phyloP scores from a whole-genome alignment of 2,329 filamentous ascomycete genomes.

The Esteya vermicola region DNA sequence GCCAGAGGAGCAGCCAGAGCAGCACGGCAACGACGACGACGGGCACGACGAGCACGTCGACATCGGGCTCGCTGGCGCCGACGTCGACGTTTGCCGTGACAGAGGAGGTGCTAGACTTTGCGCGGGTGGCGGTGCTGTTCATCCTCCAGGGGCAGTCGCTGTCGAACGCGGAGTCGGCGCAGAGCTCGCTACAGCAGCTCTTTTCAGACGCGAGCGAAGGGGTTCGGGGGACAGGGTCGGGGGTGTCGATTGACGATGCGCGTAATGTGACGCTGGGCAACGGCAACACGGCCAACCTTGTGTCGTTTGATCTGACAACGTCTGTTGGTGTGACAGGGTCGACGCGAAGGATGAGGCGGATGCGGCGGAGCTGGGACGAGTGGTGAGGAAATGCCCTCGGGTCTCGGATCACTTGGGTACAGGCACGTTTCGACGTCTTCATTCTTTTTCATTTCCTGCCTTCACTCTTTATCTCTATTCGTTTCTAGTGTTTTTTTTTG shows the following conservation, averaged over 20 bases:
- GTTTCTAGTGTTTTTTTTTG: no score
- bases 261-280: conserved; percentile 21
- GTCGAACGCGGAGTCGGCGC: conserved; percentile 36
- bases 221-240: conserved; percentile 1
- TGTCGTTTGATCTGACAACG: conserved; percentile 22
- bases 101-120: conserved; percentile 47
- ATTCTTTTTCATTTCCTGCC: no score
- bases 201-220: conserved; percentile 25
- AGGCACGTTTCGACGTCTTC: no score
- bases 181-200: conserved; percentile 38
- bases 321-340: neutral
- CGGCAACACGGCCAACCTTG: conserved; percentile 33
- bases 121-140: conserved; percentile 46
- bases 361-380: neutral
- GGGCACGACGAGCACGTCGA: conserved; percentile 12
- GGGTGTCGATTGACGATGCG: conserved; percentile 18
- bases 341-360: neutral
- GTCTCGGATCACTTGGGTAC: no score
- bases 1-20: conserved; percentile 9
- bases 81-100: conserved; percentile 31
- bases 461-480: no score
- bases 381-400: no score
- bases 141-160: conserved; percentile 42
- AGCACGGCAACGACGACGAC: conserved; percentile 10
- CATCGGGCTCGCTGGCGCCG: conserved; percentile 19